Evolutionary conservation across 305 asterid species (phyloP).

Genomic region (Fraxinus baroniana): DNA sequence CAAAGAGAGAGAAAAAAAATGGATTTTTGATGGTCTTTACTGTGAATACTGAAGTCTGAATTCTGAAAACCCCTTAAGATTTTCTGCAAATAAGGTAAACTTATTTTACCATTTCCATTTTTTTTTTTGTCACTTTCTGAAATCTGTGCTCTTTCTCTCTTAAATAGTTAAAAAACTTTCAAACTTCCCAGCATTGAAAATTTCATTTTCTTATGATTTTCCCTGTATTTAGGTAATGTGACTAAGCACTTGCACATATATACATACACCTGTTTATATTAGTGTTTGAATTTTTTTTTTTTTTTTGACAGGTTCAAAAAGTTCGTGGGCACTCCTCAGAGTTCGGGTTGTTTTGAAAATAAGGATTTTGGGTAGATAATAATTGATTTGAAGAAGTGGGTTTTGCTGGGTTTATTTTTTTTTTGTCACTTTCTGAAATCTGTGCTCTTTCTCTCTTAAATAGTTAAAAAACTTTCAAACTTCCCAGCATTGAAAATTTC

Average conservation of each 20-base stretch:
- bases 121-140: constrained; percentile 22
- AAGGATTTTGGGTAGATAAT: constrained; percentile 9
- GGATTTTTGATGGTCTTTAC: constrained; percentile 13
- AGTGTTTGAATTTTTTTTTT: neutral
- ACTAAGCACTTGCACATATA: constrained; percentile 14
- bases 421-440: constrained; percentile 26
- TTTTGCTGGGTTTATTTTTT: constrained; percentile 21
- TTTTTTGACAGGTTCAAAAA: constrained; percentile 29
- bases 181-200: constrained; percentile 23
- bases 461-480: constrained; percentile 16
- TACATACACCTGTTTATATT: constrained; percentile 14
- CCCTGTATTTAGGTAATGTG: constrained; percentile 25
- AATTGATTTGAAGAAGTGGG: constrained; percentile 19
- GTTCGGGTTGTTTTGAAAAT: constrained; percentile 19
- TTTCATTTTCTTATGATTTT: constrained; percentile 25
- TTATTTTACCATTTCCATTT: constrained; percentile 20
- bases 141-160: constrained; percentile 20
- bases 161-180: constrained; percentile 15
- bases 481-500: constrained; percentile 22
- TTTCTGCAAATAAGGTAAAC: constrained; percentile 44
- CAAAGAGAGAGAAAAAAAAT: neutral
- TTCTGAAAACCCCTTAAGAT: constrained; percentile 26
- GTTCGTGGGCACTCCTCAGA: constrained; percentile 20
- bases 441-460: constrained; percentile 15
- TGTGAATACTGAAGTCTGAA: constrained; percentile 18